phyloP scores from a whole-genome alignment of 495 filamentous ascomycete genomes.

The Talaromyces wortmannii region DNA sequence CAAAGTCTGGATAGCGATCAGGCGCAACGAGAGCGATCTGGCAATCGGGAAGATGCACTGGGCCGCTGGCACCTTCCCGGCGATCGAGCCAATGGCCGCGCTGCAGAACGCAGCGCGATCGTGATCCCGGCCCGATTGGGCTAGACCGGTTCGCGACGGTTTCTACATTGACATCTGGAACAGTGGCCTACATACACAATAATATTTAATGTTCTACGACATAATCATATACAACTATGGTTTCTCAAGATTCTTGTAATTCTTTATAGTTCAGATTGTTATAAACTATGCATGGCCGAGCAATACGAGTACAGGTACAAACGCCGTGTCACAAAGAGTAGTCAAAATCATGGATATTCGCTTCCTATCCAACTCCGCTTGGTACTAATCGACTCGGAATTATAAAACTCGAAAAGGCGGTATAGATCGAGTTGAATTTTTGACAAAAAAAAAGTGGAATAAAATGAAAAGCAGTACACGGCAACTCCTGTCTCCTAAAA shows the following conservation, averaged over 20 bases:
- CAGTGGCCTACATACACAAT: no score
- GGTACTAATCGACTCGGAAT: not conserved
- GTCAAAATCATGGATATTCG: not conserved
- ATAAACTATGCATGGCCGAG: not conserved
- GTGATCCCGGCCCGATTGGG: not conserved
- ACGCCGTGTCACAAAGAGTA: not conserved
- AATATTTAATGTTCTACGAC: no score
- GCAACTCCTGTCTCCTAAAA: not conserved
- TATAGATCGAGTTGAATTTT: not conserved
- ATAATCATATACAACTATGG: no score
- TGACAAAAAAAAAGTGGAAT: not conserved
- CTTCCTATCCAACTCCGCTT: not conserved
- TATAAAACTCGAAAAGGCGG: not conserved
- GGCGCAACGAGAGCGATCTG: slow-evolving; percentile 1
- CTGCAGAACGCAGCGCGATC: not conserved
- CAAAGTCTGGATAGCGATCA: slow-evolving; percentile 1
- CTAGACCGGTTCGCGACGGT: not conserved
- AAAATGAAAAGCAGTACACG: not conserved
- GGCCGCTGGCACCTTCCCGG: not conserved
- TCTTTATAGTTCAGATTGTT: no score
- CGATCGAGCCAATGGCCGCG: slow-evolving; percentile 1
- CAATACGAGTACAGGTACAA: not conserved
- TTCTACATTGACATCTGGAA: no score
- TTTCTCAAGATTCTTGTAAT: not conserved
- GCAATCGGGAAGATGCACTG: not conserved